A percentile compares a stretch with the other conserved stretches of the same genome.
Conservation (phyloP, 805 yeast species). For the Zygotorulaspora danielsina region DNA sequence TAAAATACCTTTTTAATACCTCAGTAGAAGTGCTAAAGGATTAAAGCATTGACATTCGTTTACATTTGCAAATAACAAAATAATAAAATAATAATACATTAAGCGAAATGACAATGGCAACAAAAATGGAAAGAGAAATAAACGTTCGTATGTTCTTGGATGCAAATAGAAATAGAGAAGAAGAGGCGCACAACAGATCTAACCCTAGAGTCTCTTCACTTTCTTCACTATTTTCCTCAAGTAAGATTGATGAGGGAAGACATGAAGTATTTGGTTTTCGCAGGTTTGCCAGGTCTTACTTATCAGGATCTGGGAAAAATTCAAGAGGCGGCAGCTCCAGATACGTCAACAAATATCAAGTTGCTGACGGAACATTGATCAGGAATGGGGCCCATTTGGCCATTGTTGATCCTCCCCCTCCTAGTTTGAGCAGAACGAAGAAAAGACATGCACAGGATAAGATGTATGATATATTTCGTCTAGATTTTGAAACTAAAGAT, state of each 20-base stretch:
- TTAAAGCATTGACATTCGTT: not conserved
- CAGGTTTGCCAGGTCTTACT: constrained; percentile 26
- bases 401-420: not conserved
- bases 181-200: constrained; percentile 1
- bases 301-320: constrained; percentile 15
- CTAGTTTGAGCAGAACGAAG: not conserved
- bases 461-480: not conserved
- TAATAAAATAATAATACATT: not conserved
- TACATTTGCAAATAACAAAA: constrained; percentile 1
- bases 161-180: constrained; percentile 4
- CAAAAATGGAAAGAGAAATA: constrained; percentile 8
- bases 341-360: not conserved
- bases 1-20: too few species aligned
- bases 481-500: not conserved
- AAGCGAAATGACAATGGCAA: constrained; percentile 3
- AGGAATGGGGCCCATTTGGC: not conserved
- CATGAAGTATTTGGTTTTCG: constrained; percentile 30
- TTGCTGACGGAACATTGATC: not conserved
- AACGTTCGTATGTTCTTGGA: constrained; percentile 6
- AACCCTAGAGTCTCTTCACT: constrained; percentile 13
- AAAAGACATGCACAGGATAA: not conserved
- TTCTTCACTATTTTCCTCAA: constrained; percentile 16
- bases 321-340: not conserved
- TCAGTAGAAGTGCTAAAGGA: too few species aligned
- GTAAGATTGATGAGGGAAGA: constrained; percentile 7